Conservation (phyloP, 2,329 filamentous ascomycete species). For the Trichoderma breve region DNA sequence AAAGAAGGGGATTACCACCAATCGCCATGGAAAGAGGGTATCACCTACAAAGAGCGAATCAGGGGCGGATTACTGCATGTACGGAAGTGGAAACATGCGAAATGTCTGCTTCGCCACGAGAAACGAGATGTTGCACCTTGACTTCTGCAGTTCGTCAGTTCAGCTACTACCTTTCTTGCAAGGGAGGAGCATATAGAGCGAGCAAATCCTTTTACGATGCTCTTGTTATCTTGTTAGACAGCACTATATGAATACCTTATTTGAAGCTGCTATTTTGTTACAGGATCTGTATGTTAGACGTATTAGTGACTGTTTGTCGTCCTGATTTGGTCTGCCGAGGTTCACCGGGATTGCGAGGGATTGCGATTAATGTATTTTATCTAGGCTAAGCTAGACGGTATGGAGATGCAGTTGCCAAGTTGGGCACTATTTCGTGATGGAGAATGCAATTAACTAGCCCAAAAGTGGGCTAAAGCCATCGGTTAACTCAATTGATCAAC, state of each 20-base stretch:
- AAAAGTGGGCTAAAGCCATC: not conserved
- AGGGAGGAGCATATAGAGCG: constrained; percentile 7
- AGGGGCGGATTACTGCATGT: not conserved
- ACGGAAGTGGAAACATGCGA: not conserved
- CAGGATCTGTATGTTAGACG: not conserved
- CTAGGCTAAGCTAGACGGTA: not conserved
- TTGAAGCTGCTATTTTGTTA: not conserved
- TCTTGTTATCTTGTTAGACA: constrained; percentile 8
- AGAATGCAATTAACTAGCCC: not conserved
- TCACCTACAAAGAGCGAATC: not conserved
- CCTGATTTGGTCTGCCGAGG: not conserved
- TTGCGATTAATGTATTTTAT: not conserved
- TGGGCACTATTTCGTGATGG: not conserved
- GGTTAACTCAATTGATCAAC: not conserved
- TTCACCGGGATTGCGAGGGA: not conserved
- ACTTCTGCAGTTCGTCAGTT: not conserved
- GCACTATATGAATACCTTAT: not conserved
- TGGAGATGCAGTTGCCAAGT: not conserved
- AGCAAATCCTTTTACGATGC: constrained; percentile 1
- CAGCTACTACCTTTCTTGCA: not conserved
- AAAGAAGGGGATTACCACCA: not conserved
- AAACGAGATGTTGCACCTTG: not conserved
- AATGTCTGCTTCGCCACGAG: not conserved
- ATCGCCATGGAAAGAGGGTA: not conserved
- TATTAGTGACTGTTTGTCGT: not conserved